Evolutionary conservation across 164 flowering plant genomes (phyloP), one percentile per base, ranked within the genome.

Genomic region (Annona squamosa): DNA sequence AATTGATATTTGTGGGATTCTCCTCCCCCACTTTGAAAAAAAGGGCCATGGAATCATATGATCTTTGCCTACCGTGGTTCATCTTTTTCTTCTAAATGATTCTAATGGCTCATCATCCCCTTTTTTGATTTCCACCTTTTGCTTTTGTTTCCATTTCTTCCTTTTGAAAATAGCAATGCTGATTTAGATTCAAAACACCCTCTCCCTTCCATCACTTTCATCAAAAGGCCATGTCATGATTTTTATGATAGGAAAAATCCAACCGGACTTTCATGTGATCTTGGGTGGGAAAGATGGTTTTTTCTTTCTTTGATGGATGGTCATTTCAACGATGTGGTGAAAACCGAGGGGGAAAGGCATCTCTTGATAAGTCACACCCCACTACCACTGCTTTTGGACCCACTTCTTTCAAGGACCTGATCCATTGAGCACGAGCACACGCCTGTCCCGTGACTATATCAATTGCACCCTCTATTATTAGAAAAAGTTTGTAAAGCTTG

Each of bases 31-130:
- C 57, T 42, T 68, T 52, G 70, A 46, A 66, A 68, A 68, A 46
- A 66, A 68, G 46, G 70, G 56, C 18, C 41, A 46, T 18, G 70
- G 70, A 68, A 68, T 68, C 70, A 68, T 68, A 68, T 68, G 70
- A 68, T 68, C 12, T 66, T 66, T 66, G 68, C 46, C 48, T 66
- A 37, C 46, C 46, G 4, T 4, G 70, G 5, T 68, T 68, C 43
- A 46, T 56, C 45, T 68, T 68, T 5, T 26, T 26, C 37, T 26
- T 19, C 70, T 6, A 68, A 37, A 45, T 56, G 70, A 46, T 68
- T 68, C 70, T 56, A 68, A 68, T 56, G 45, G 46, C 56, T 46
- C 70, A 68, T 68, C 19, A 68, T 68, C 70, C 56, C 68, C 48
- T 19, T n/a, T 66, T 68, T 46, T 68, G 13, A 18, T 68, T 46